Evolutionary conservation across 2,329 filamentous ascomycete genomes (phyloP).

Genomic region (Beauveria australis): DNA sequence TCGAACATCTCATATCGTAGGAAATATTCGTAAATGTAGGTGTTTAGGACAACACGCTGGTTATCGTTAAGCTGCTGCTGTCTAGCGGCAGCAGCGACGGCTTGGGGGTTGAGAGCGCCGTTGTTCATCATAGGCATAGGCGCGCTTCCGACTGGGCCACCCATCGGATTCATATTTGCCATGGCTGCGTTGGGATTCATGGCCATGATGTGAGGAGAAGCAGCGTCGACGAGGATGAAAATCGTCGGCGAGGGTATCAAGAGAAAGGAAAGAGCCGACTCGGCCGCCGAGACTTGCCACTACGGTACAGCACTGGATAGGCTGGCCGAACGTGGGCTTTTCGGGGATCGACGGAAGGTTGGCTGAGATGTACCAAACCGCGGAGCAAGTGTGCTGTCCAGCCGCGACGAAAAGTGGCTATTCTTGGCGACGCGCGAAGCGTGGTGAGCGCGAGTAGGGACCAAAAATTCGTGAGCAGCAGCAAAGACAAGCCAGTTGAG

Average conservation of each 20-base stretch:
- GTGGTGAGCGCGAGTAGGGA: neutral
- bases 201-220: slow-evolving; percentile 18
- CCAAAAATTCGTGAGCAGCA: neutral
- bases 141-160: slow-evolving; percentile 53
- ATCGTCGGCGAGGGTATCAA: slow-evolving; percentile 11
- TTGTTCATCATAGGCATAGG: slow-evolving; percentile 63
- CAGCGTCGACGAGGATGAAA: neutral
- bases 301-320: slow-evolving; percentile 23
- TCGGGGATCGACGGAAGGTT: slow-evolving; percentile 13
- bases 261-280: slow-evolving; percentile 18
- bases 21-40: slow-evolving; percentile 89
- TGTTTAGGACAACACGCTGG: slow-evolving; percentile 60
- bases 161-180: slow-evolving; percentile 62
- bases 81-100: slow-evolving; percentile 23
- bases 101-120: slow-evolving; percentile 31
- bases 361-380: neutral
- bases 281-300: slow-evolving; percentile 26
- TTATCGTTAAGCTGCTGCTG: slow-evolving; percentile 37
- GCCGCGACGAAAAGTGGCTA: neutral
- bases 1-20: slow-evolving; percentile 78
- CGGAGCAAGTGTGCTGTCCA: neutral
- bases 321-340: slow-evolving; percentile 25
- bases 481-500: neutral
- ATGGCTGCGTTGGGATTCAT: slow-evolving; percentile 59
- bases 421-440: neutral